Percentiles rank a stretch among this genome's conserved stretches.
Conservation (phyloP, 1,139 yeast genomes). For the Saccharomyces uvarum region DNA sequence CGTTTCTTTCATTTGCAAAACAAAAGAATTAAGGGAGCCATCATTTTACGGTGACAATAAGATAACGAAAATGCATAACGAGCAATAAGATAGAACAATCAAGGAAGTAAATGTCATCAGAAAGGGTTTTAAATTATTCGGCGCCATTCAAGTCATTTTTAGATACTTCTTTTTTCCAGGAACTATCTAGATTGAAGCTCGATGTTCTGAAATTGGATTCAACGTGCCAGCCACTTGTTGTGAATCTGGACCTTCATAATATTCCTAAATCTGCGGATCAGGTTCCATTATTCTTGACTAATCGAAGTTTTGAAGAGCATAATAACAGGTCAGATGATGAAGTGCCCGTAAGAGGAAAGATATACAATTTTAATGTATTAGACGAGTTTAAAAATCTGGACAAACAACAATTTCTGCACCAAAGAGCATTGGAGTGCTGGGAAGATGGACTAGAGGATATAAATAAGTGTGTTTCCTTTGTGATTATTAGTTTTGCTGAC, state of each 20-base stretch:
- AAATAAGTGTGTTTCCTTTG: slow-evolving; percentile 35
- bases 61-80: not conserved
- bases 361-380: slow-evolving; percentile 63
- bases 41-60: not conserved
- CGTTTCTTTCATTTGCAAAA: not conserved
- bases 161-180: slow-evolving; percentile 80
- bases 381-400: slow-evolving; percentile 71
- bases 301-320: slow-evolving; percentile 33
- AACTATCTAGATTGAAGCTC: slow-evolving; percentile 40
- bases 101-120: slow-evolving; percentile 6
- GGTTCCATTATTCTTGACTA: slow-evolving; percentile 36
- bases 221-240: slow-evolving; percentile 21
- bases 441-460: slow-evolving; percentile 17
- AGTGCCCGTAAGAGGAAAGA: slow-evolving; percentile 17
- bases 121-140: slow-evolving; percentile 36
- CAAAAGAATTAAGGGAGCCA: not conserved
- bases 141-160: slow-evolving; percentile 59
- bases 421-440: slow-evolving; percentile 37
- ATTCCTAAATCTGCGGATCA: slow-evolving; percentile 36
- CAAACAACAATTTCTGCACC: slow-evolving; percentile 48
- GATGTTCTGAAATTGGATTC: slow-evolving; percentile 29
- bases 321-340: slow-evolving; percentile 3
- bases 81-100: not conserved
- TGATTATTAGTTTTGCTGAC: slow-evolving; percentile 70
- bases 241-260: slow-evolving; percentile 33